Evolutionary conservation across 371 early-diverging fungal genomes (phyloP).

Genomic region (Actinomucor elegans): DNA sequence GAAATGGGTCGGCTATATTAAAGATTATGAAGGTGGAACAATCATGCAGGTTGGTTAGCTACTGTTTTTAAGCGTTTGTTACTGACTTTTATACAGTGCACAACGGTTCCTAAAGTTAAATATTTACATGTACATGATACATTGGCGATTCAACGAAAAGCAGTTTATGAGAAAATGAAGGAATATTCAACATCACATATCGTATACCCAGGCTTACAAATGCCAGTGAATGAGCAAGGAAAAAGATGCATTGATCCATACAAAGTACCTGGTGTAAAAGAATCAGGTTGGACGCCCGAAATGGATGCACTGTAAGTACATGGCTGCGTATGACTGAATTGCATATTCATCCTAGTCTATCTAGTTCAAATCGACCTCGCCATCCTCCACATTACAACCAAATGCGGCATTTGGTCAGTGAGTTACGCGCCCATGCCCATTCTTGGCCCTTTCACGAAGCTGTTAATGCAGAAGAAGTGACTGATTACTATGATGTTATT

Average conservation of each 20-base stretch:
- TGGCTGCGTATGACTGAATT: neutral
- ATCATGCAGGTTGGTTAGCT: constrained; percentile 92
- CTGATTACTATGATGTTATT: constrained; percentile 96
- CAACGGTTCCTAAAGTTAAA: constrained; percentile 59
- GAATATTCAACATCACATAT: constrained; percentile 70
- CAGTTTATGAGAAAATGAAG: constrained; percentile 82
- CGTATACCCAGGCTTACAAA: constrained; percentile 76
- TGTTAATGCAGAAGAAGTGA: constrained; percentile 89
- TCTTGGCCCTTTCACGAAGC: constrained; percentile 99
- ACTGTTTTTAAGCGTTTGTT: too few species aligned
- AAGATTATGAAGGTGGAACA: constrained; percentile 99
- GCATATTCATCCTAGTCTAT: neutral
- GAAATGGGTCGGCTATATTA: constrained; percentile 98
- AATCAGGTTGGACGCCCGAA: constrained; percentile 92
- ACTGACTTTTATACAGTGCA: constrained; percentile 33
- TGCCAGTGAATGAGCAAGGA: constrained; percentile 62
- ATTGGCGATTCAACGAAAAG: constrained; percentile 68
- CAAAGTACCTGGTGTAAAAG: constrained; percentile 75
- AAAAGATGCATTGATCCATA: constrained; percentile 51
- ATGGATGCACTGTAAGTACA: constrained; percentile 64
- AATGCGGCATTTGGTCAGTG: constrained; percentile 74
- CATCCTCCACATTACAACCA: constrained; percentile 63
- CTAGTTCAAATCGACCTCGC: constrained; percentile 51
- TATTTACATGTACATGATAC: constrained; percentile 60
- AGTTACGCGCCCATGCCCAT: constrained; percentile 72